phyloP scores from a whole-genome alignment of 768 basidiomycete genomes.

The Suillus spraguei region DNA sequence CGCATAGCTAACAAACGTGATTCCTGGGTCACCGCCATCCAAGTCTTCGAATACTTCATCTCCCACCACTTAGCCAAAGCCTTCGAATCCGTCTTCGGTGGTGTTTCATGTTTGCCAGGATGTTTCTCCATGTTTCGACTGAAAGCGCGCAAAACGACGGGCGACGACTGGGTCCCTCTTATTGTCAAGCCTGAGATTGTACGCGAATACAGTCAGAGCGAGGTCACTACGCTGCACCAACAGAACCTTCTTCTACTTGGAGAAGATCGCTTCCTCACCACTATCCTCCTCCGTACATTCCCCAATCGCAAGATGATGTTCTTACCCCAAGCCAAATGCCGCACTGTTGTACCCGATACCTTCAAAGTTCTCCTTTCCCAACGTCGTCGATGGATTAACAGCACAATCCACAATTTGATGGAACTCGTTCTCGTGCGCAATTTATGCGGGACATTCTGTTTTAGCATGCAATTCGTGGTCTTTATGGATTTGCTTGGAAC shows the following conservation, averaged over 20 bases:
- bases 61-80: slow-evolving; percentile 98
- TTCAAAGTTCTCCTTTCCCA: slow-evolving; percentile 94
- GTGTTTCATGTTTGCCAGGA: slow-evolving; percentile 98
- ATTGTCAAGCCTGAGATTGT: slow-evolving; percentile 97
- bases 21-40: slow-evolving; percentile 98
- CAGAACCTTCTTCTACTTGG: slow-evolving; percentile 96
- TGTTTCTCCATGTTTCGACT: slow-evolving; percentile 99
- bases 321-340: slow-evolving; percentile 91
- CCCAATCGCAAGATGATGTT: slow-evolving; percentile 99
- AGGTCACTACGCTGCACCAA: slow-evolving; percentile 94
- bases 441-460: slow-evolving; percentile 98
- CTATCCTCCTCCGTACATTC: slow-evolving; percentile 94
- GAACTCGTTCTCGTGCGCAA: slow-evolving; percentile 97
- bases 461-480: slow-evolving; percentile 99
- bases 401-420: slow-evolving; percentile 99
- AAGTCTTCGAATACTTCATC: slow-evolving; percentile 99
- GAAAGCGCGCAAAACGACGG: slow-evolving; percentile 85
- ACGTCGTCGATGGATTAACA: slow-evolving; percentile 99
- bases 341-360: slow-evolving; percentile 95
- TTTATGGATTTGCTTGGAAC: slow-evolving; percentile 96
- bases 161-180: slow-evolving; percentile 97
- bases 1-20: slow-evolving; percentile 98
- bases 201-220: slow-evolving; percentile 93
- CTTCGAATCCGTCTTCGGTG: slow-evolving; percentile 98
- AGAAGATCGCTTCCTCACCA: slow-evolving; percentile 98